phyloP scores from a whole-genome alignment of 768 basidiomycete species.

The Mycena indigotica region DNA sequence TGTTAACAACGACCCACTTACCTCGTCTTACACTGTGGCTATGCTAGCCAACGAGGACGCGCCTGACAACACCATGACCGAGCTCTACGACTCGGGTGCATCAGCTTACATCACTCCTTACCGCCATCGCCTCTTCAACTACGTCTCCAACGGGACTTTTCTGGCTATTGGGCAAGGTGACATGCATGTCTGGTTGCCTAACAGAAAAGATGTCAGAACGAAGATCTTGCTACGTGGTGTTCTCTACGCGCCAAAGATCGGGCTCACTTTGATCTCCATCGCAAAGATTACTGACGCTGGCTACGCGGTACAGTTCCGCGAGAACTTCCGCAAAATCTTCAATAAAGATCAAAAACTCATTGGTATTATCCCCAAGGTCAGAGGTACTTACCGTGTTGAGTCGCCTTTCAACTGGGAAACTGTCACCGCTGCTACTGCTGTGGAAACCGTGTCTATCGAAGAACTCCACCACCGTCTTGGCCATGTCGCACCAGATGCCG shows the following conservation, averaged over 20 bases:
- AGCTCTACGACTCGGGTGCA: constrained; percentile 25
- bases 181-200: constrained; percentile 14
- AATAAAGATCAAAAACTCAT: neutral
- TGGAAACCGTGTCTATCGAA: constrained; percentile 26
- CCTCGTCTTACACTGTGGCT: neutral
- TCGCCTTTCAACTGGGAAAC: constrained; percentile 10
- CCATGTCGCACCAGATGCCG: constrained; percentile 25
- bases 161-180: constrained; percentile 21
- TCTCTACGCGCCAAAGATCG: constrained; percentile 1
- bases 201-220: constrained; percentile 7
- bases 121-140: constrained; percentile 19
- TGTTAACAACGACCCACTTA: constrained; percentile 19
- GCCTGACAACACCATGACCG: constrained; percentile 3
- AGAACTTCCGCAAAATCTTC: constrained; percentile 1
- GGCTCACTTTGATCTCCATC: neutral
- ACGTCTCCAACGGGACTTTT: constrained; percentile 13
- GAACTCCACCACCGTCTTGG: constrained; percentile 31
- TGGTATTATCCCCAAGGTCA: neutral
- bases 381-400: constrained; percentile 25
- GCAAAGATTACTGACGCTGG: neutral
- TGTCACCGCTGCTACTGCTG: constrained; percentile 9
- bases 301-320: neutral
- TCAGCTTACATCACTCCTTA: constrained; percentile 19
- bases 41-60: neutral
- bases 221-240: constrained; percentile 1